phyloP scores from a whole-genome alignment of 805 yeast species.

The Sugiyamaella lignohabitans region DNA sequence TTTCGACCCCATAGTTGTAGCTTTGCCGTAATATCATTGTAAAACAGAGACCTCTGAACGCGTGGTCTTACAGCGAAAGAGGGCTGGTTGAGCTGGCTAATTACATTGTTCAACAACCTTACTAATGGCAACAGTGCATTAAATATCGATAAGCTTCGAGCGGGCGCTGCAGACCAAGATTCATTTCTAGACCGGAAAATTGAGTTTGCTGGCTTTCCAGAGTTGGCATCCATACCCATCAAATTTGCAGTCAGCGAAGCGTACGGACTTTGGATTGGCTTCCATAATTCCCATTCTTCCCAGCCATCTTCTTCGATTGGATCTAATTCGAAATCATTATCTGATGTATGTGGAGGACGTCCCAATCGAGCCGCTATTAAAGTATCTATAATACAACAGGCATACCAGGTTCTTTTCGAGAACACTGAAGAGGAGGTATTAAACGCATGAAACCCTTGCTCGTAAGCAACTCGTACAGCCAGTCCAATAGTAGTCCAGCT shows the following conservation, averaged over 20 bases:
- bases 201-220: not conserved
- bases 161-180: conserved; percentile 8
- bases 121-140: conserved; percentile 7
- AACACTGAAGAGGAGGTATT: not conserved
- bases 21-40: conserved; percentile 1
- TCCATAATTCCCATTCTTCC: conserved; percentile 17
- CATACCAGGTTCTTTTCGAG: conserved; percentile 14
- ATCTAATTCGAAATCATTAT: conserved; percentile 3
- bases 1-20: conserved; percentile 5
- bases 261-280: conserved; percentile 4
- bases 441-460: conserved; percentile 9
- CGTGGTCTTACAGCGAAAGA: conserved; percentile 2
- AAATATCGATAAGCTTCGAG: conserved; percentile 9
- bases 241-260: not conserved
- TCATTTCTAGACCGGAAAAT: not conserved
- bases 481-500: conserved; percentile 10
- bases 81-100: conserved; percentile 4
- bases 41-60: conserved; percentile 6
- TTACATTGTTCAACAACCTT: conserved; percentile 6
- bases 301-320: conserved; percentile 7
- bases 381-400: conserved; percentile 15
- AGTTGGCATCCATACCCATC: not conserved
- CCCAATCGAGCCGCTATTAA: conserved; percentile 11
- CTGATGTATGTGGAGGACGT: conserved; percentile 5
- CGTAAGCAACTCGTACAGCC: conserved; percentile 13